A percentile compares a stretch with the other conserved stretches of the same genome.
phyloP scores from a whole-genome alignment of 2,329 filamentous ascomycete genomes.

The Purpureocillium lavendulum region DNA sequence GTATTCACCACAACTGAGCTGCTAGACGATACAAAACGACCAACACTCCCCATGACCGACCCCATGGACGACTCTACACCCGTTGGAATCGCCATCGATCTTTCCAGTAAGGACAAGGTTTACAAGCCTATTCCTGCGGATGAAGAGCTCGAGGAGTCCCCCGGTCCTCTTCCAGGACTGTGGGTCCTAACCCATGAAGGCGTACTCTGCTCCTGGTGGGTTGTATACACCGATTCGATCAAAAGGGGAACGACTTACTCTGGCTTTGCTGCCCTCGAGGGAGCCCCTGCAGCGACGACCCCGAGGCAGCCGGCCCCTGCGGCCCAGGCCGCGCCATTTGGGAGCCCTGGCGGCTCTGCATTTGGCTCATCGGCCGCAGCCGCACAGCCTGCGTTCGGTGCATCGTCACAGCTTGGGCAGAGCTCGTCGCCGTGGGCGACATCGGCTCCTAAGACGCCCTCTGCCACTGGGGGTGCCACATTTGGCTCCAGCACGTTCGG shows the following conservation, averaged over 20 bases:
- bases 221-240: conserved; percentile 84
- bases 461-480: conserved; percentile 23
- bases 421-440: conserved; percentile 44
- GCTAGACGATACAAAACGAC: conserved; percentile 65
- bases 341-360: conserved; percentile 20
- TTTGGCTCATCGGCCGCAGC: conserved; percentile 31
- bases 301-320: conserved; percentile 19
- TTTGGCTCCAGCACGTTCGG: conserved; percentile 41
- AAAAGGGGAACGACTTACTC: conserved; percentile 64
- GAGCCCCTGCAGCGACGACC: conserved; percentile 18
- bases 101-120: conserved; percentile 76
- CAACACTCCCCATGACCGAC: conserved; percentile 63
- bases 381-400: conserved; percentile 37
- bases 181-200: conserved; percentile 87
- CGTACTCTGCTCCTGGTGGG: conserved; percentile 78
- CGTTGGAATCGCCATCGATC: conserved; percentile 72
- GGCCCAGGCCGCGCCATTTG: conserved; percentile 22
- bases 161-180: conserved; percentile 72
- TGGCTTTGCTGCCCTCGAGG: conserved; percentile 49
- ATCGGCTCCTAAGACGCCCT: conserved; percentile 17
- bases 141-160: conserved; percentile 69
- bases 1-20: conserved; percentile 68
- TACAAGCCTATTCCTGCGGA: conserved; percentile 68
- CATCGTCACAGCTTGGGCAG: conserved; percentile 38
- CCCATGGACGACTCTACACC: conserved; percentile 59